Base-by-base conservation (phyloP, 2,329 filamentous ascomycete genomes). In the Microcyclospora tardicrescens region DNA sequence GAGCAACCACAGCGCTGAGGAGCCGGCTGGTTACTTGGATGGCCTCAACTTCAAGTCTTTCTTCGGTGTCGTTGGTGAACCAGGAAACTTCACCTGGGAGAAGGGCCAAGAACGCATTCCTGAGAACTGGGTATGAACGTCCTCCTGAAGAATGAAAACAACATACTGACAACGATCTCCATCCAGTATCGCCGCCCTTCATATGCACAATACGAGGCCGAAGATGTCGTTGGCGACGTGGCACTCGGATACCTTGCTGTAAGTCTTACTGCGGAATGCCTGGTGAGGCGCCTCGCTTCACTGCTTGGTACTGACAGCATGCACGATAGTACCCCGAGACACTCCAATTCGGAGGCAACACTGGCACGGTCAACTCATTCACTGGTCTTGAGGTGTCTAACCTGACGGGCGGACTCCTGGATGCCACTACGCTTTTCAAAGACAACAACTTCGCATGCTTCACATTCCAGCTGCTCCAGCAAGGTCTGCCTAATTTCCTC, bases 361-460 rank as follows among this genome's bases (percentile, higher is more conserved):
- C 53, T 6, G 56, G 56, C 19, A 52, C 42, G 5, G 38, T 45
- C 9, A 52, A 58, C 43, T 50, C 50, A 15, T 61, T 59, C 45
- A 45, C 47, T 24, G 54, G 54, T 5, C 33, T 61, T 32, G 47
- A 61, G 40, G 39, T 58, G 5, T 41, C 35, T 10, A 44, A 61
- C 33, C 37, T 65, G 11, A 63, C 58, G 12, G 53, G 53, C 11
- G 61, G 62, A 14, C 50, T 69, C 1, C 60, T 63, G 39, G 68
- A 65, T 43, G 31, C 36, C 13, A 12, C 32, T 10, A 40, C 29
- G n/a, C 39, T 47, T 3, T 29, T 43, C 19, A 28, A 44, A 6
- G 55, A 50, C 11, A 54, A 59, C 45, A 56, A 55, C 30, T 48
- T 59, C 2, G 41, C 56, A 4, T 61, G 58, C 43, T 57, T 60